Base-by-base conservation (phyloP, 495 filamentous ascomycete species). In the Talaromyces ruber region DNA sequence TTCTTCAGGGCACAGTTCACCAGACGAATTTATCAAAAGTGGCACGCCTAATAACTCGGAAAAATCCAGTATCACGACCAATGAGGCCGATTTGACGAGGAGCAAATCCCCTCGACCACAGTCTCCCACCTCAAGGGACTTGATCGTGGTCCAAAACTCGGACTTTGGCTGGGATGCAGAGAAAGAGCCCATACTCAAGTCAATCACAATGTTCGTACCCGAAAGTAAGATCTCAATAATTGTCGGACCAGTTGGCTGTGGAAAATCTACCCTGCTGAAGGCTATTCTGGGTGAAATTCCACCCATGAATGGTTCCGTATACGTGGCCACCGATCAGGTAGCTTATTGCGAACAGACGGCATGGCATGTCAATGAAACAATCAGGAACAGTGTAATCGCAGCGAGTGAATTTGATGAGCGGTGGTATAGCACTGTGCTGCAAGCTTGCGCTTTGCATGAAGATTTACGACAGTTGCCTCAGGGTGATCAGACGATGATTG, bases 361-460 rank as follows among this genome's bases (percentile, higher is more conserved):
- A 1, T 83, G 82, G 73, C 79, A 84, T 26, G 80, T 77, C 67
- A 88, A 88, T 57, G 81, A 71, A 0, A 84, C 82, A 0, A 78
- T 89, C 60, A 73, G 75, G 58, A 78, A 87, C 16, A 85, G 78
- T 64, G 85, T 90, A 34, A 66, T 82, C 0, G 82, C 76, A 0
- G 80, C 82, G 58, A 79, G 77, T 8, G 65, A 68, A 2, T 84
- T 83, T 52, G 77, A 89, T 57, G 71, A 77, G n/a, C 65, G 65
- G 24, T 84, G 86, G 75, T 92, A 91, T 67, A 71, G 72, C 18
- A 76, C 81, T 22, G 82, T 90, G 0, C 65, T 90, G n/a, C 72
- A 81, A n/a, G 85, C 81, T n/a, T 88, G 87, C 66, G 79, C 79
- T 53, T 73, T 92, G 18, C 74, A 75, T 4, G 72, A 78, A 52